These are phyloP conservation scores for Poterioochromonas sp. DNA, from an alignment of 352 stramenopile species.

Conservation along the genomic window DNA sequence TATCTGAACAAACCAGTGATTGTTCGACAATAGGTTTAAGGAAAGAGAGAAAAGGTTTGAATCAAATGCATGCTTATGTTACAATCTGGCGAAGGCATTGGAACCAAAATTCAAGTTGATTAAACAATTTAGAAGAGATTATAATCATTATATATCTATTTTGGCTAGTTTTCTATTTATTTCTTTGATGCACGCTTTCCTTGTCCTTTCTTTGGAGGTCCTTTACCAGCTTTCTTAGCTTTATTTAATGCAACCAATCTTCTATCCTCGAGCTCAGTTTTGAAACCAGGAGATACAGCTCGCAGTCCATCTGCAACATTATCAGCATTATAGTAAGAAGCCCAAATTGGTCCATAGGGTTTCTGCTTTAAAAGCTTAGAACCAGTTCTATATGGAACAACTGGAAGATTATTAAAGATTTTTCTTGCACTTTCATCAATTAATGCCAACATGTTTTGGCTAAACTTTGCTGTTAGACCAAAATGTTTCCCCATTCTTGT, in stretches of 20 bases:
- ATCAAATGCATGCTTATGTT: no score
- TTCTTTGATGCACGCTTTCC: constrained; percentile 13
- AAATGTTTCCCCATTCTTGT: no score
- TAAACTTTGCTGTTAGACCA: constrained; percentile 9
- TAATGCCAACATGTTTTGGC: not conserved
- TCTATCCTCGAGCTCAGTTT: not conserved
- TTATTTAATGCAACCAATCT: not conserved
- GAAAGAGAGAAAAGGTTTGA: not conserved
- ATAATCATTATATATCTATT: no score
- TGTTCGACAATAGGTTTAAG: not conserved
- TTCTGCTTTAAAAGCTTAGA: not conserved
- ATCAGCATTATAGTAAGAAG: not conserved
- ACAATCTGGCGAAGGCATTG: no score
- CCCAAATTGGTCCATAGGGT: not conserved
- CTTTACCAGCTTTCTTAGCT: not conserved
- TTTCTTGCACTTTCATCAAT: constrained; percentile 8
- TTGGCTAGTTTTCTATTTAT: not conserved
- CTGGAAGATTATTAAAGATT: not conserved
- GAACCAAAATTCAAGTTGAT: no score
- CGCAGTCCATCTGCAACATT: not conserved
- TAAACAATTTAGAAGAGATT: no score
- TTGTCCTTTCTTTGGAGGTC: constrained; percentile 15
- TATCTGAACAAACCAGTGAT: not conserved
- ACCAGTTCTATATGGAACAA: not conserved
- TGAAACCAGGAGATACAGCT: not conserved